These are phyloP conservation scores for Coniophora puteana DNA, from an alignment of 1,284 basidiomycete genomes.

Conservation along the genomic window DNA sequence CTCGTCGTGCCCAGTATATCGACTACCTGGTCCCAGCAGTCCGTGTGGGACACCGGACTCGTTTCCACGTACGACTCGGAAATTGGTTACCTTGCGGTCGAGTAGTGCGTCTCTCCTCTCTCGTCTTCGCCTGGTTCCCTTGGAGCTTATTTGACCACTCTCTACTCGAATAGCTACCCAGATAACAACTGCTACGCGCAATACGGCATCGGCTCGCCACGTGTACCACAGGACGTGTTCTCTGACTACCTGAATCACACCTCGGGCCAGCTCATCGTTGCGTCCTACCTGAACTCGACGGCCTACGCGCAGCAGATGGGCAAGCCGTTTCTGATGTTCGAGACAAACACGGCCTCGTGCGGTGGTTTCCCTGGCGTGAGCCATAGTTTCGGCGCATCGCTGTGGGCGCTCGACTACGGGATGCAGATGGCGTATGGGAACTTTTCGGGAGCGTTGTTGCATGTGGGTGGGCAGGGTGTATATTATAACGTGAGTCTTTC, in stretches of 20 bases:
- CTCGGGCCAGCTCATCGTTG: conserved; percentile 30
- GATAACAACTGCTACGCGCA: conserved; percentile 45
- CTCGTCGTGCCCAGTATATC: conserved; percentile 46
- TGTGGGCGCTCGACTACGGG: conserved; percentile 34
- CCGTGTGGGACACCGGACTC: conserved; percentile 40
- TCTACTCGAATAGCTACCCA: conserved; percentile 33
- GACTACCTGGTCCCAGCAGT: conserved; percentile 37
- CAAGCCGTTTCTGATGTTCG: conserved; percentile 44
- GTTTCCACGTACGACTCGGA: conserved; percentile 31
- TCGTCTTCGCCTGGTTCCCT: neutral
- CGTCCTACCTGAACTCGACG: conserved; percentile 33
- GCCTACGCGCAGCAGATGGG: conserved; percentile 23
- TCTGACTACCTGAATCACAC: conserved; percentile 42
- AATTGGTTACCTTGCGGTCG: conserved; percentile 40
- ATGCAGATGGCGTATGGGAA: conserved; percentile 33
- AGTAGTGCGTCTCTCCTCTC: conserved; percentile 31
- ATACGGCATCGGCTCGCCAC: conserved; percentile 23
- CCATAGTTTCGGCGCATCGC: conserved; percentile 42
- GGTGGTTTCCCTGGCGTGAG: conserved; percentile 53
- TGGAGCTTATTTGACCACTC: too few species aligned
- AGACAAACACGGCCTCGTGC: conserved; percentile 56
- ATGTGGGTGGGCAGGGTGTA: conserved; percentile 36
- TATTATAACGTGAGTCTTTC: conserved; percentile 31
- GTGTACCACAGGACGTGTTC: conserved; percentile 40
- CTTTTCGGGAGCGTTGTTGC: conserved; percentile 34